phyloP scores from a whole-genome alignment of 176 grass and related monocot genomes.

The Triticum monococcum region DNA sequence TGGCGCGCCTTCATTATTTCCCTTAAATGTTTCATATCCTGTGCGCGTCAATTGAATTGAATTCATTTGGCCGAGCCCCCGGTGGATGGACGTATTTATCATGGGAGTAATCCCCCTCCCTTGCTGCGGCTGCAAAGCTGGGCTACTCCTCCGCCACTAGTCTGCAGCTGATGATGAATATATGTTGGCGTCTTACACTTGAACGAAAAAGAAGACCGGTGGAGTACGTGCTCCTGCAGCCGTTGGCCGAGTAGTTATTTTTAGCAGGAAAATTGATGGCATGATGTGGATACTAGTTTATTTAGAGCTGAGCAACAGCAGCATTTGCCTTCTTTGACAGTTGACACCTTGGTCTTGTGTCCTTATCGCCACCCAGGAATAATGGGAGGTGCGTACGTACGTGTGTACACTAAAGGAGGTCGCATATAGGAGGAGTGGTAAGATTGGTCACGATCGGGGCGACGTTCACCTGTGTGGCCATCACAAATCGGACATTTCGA shows the following conservation, averaged over 20 bases:
- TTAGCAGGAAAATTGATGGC: neutral
- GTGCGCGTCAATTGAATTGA: constrained; percentile 41
- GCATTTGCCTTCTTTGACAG: neutral
- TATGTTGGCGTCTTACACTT: constrained; percentile 12
- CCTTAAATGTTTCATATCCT: constrained; percentile 48
- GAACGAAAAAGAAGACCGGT: neutral
- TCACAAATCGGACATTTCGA: neutral
- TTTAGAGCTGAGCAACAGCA: neutral
- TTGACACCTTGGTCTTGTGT: neutral
- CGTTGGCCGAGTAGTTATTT: neutral
- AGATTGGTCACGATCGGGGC: neutral
- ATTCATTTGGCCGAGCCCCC: constrained; percentile 42
- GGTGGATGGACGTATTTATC: constrained; percentile 49
- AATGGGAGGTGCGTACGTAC: neutral
- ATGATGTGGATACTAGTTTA: neutral
- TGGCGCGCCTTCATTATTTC: neutral
- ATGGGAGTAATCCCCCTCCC: neutral
- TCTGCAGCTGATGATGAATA: neutral
- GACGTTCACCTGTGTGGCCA: neutral
- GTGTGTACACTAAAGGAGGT: neutral
- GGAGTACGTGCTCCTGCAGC: too few relatives aligned
- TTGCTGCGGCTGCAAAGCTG: neutral
- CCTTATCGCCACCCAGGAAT: neutral
- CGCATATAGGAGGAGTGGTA: too few relatives aligned
- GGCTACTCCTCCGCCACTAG: neutral